Evolutionary conservation across 106 monocot species (phyloP).

Genomic region (Gastrodia elata): DNA sequence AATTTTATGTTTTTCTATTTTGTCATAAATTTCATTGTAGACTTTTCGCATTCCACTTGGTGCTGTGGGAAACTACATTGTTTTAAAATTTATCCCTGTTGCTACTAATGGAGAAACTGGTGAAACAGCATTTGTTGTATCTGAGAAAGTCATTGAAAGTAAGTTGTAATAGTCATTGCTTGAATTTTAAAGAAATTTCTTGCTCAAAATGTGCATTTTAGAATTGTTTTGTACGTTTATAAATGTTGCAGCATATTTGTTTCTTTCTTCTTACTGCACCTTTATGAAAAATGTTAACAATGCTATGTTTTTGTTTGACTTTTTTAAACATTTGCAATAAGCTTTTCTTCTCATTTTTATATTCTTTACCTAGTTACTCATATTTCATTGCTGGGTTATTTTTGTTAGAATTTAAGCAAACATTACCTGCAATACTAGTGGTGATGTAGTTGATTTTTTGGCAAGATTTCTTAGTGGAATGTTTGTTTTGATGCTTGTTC

Average conservation of each 20-base stretch:
- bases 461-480: not conserved
- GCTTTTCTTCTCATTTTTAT: not conserved
- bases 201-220: not conserved
- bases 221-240: not conserved
- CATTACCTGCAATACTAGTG: not conserved
- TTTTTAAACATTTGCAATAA: not conserved
- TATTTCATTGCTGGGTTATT: not conserved
- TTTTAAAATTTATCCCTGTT: slow-evolving; percentile 84
- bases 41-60: slow-evolving; percentile 81
- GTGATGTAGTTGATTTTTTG: not conserved
- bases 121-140: slow-evolving; percentile 68
- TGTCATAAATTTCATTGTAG: slow-evolving; percentile 23
- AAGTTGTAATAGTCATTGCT: slow-evolving; percentile 25
- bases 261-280: not conserved
- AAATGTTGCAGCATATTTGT: not conserved
- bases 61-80: slow-evolving; percentile 82
- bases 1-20: not conserved
- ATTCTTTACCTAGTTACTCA: not conserved
- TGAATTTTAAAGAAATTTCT: not conserved
- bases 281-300: not conserved
- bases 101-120: slow-evolving; percentile 91
- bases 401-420: not conserved
- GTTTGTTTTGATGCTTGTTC: not conserved
- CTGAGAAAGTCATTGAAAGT: slow-evolving; percentile 80
- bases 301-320: not conserved